phyloP scores from a whole-genome alignment of 2,329 filamentous ascomycete species.

The Talaromyces funiculosus region DNA sequence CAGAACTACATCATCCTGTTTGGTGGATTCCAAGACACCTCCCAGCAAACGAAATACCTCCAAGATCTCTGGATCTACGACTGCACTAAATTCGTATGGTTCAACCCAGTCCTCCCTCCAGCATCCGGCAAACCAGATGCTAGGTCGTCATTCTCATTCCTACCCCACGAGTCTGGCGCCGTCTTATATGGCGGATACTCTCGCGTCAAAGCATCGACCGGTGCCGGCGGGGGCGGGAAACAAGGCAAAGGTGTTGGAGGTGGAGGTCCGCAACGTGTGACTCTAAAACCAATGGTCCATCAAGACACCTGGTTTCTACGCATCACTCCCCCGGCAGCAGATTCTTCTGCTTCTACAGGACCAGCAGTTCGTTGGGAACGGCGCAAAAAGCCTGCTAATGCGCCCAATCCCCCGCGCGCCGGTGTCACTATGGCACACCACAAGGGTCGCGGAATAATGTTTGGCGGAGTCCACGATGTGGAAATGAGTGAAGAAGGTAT shows the following conservation, averaged over 20 bases:
- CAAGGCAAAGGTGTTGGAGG: constrained; percentile 33
- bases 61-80: constrained; percentile 95
- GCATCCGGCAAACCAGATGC: constrained; percentile 84
- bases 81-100: constrained; percentile 79
- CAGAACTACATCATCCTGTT: constrained; percentile 88
- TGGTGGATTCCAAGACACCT: constrained; percentile 95
- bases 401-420: constrained; percentile 74
- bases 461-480: constrained; percentile 91
- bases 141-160: constrained; percentile 82
- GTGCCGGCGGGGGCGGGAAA: constrained; percentile 54
- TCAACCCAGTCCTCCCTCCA: constrained; percentile 66
- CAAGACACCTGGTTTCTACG: constrained; percentile 93
- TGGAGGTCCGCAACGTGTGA: constrained; percentile 56
- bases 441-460: constrained; percentile 85
- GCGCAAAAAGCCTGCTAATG: constrained; percentile 84
- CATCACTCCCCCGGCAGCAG: constrained; percentile 65
- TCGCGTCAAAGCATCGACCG: constrained; percentile 66
- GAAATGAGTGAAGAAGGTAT: constrained; percentile 91
- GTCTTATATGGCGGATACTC: constrained; percentile 93
- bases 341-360: constrained; percentile 58
- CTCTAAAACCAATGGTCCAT: constrained; percentile 81
- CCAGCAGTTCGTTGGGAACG: constrained; percentile 85
- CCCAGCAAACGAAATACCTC: constrained; percentile 88
- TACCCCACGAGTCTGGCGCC: constrained; percentile 85
- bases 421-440: constrained; percentile 93